Conservation (phyloP, 768 basidiomycete genomes). For the Naganishia friedmannii region DNA sequence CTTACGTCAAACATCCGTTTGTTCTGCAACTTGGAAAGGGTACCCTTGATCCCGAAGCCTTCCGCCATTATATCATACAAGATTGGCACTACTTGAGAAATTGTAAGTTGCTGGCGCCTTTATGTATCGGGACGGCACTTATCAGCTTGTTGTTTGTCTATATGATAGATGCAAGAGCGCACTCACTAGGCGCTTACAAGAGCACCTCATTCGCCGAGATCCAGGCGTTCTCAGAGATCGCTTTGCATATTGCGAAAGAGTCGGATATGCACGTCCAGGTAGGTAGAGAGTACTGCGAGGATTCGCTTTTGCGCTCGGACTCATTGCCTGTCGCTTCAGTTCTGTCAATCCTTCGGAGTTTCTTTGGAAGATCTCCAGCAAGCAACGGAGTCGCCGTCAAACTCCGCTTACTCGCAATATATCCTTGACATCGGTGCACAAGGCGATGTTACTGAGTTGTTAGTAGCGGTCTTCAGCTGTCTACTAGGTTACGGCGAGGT, state of each 20-base stretch:
- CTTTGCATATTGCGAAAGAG: slow-evolving; percentile 67
- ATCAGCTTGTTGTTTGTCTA: slow-evolving; percentile 3
- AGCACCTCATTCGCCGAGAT: slow-evolving; percentile 66
- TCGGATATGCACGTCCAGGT: slow-evolving; percentile 64
- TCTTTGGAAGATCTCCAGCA: slow-evolving; percentile 61
- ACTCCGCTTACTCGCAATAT: slow-evolving; percentile 82
- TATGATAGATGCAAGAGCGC: slow-evolving; percentile 46
- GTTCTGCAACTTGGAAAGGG: slow-evolving; percentile 72
- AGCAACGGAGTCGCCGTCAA: slow-evolving; percentile 67
- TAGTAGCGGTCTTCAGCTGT: slow-evolving; percentile 82
- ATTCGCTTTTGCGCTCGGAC: not conserved
- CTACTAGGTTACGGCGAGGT: slow-evolving; percentile 90
- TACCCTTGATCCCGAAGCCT: slow-evolving; percentile 63
- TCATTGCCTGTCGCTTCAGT: slow-evolving; percentile 45
- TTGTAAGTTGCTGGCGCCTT: slow-evolving; percentile 54
- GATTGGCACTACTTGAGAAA: slow-evolving; percentile 51
- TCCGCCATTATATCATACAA: slow-evolving; percentile 75
- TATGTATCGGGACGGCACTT: not conserved
- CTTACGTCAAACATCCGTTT: slow-evolving; percentile 72
- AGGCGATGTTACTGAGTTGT: slow-evolving; percentile 69
- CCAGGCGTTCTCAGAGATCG: slow-evolving; percentile 62
- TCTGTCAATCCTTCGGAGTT: slow-evolving; percentile 71
- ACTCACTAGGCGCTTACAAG: slow-evolving; percentile 74
- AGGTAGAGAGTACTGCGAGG: slow-evolving; percentile 22
- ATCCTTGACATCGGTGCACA: slow-evolving; percentile 73